Conservation (phyloP, 2,329 filamentous ascomycete species). For the Nemania diffusa region DNA sequence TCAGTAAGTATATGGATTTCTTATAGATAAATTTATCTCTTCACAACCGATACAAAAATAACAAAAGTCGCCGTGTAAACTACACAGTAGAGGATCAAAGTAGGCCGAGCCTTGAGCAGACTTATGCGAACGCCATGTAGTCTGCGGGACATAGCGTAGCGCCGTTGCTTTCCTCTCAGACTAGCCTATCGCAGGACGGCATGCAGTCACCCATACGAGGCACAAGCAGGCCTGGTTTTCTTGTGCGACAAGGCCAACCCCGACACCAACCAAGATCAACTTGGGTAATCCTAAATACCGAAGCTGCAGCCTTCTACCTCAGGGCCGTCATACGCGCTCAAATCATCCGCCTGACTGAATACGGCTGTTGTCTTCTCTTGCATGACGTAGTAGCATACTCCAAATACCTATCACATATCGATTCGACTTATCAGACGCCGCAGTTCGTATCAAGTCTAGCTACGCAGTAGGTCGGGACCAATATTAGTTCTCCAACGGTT, state of each 20-base stretch:
- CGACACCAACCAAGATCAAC: constrained; percentile 42
- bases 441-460: constrained; percentile 29
- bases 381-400: constrained; percentile 18
- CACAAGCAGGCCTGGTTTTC: constrained; percentile 12
- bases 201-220: constrained; percentile 21
- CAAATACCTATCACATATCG: constrained; percentile 25
- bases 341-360: background rate
- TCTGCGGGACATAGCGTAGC: constrained; percentile 19
- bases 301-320: constrained; percentile 29
- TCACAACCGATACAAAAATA: background rate
- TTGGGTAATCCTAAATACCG: constrained; percentile 38
- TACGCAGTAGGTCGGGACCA: too few relatives aligned
- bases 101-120: background rate
- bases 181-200: constrained; percentile 25
- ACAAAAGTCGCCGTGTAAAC: background rate
- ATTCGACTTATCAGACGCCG: constrained; percentile 26
- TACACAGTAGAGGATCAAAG: background rate
- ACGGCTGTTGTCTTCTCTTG: constrained; percentile 6
- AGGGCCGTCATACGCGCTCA: constrained; percentile 8
- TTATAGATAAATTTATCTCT: background rate
- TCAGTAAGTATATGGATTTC: background rate
- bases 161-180: background rate
- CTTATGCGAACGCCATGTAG: constrained; percentile 17
- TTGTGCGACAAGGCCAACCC: constrained; percentile 26
- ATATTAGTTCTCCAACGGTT: constrained; percentile 4